phyloP scores from a whole-genome alignment of 2,329 filamentous ascomycete species.

The Hypoxylon sp. region DNA sequence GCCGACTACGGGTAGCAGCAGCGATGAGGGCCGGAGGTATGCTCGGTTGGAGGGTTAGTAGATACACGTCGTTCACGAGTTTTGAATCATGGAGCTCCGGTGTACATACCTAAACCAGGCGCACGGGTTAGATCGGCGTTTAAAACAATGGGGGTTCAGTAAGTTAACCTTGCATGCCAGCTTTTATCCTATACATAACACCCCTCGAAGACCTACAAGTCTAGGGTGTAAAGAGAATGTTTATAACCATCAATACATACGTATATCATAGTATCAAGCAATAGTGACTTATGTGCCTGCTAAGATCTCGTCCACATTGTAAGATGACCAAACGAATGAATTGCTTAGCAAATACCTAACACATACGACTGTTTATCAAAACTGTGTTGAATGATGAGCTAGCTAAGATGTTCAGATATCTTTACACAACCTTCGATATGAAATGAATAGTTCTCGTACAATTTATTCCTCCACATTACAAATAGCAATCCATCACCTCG shows the following conservation, averaged over 20 bases:
- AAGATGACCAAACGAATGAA: background rate
- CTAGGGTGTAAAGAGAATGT: background rate
- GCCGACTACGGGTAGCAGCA: constrained; percentile 54
- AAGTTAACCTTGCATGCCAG: background rate
- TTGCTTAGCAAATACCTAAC: background rate
- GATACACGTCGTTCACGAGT: background rate
- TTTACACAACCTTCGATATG: background rate
- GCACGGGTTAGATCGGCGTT: constrained; percentile 28
- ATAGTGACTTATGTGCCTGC: background rate
- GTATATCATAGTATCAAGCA: background rate
- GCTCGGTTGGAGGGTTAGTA: constrained; percentile 15
- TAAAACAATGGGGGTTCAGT: constrained; percentile 3
- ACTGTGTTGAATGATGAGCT: background rate
- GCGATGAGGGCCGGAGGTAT: constrained; percentile 45
- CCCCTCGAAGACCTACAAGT: constrained; percentile 1
- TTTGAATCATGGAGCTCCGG: background rate
- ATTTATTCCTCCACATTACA: background rate
- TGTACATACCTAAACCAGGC: constrained; percentile 29
- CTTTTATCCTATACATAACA: background rate
- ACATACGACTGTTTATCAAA: background rate
- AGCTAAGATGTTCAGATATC: background rate
- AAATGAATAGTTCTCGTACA: background rate
- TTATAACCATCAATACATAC: constrained; percentile 12
- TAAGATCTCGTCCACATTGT: background rate
- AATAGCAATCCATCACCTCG: background rate